Conservation (phyloP, 805 yeast species). For the Maudiozyma serrabonitensis region DNA sequence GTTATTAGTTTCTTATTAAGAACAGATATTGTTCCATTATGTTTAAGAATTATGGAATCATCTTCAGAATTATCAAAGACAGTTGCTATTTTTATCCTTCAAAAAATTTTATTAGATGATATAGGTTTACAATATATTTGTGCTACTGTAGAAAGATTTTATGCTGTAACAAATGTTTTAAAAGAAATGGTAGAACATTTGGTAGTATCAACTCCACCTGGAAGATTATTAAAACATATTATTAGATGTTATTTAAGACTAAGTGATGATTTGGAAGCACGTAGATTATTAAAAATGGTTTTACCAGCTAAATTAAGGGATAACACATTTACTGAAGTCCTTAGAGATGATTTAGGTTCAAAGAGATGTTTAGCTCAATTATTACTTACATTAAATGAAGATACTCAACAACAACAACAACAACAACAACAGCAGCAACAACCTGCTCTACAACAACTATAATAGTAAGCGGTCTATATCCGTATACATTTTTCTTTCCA, state of each 20-base stretch:
- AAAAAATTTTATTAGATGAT: slow-evolving; percentile 85
- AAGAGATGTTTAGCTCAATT: slow-evolving; percentile 80
- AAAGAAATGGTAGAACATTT: slow-evolving; percentile 83
- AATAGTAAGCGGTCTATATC: neutral
- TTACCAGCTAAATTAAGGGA: slow-evolving; percentile 80
- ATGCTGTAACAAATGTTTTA: slow-evolving; percentile 84
- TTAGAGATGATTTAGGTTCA: slow-evolving; percentile 82
- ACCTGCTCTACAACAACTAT: neutral
- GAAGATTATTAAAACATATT: slow-evolving; percentile 82
- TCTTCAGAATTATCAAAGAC: slow-evolving; percentile 91
- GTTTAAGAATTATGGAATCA: slow-evolving; percentile 89
- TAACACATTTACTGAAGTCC: slow-evolving; percentile 58
- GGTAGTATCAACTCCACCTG: slow-evolving; percentile 56
- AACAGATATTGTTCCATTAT: slow-evolving; percentile 94
- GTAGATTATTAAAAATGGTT: slow-evolving; percentile 72
- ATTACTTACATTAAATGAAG: slow-evolving; percentile 52
- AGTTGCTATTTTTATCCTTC: slow-evolving; percentile 92
- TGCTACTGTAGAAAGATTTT: slow-evolving; percentile 89
- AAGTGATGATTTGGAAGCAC: slow-evolving; percentile 82
- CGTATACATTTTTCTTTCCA: too few species aligned
- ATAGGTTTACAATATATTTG: slow-evolving; percentile 86
- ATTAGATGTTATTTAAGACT: slow-evolving; percentile 87
- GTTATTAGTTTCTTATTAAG: slow-evolving; percentile 84
- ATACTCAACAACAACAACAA: slow-evolving; percentile 3
- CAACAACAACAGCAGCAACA: neutral